Conservation (phyloP, 1,284 basidiomycete genomes). For the Tylopilus sp. region DNA sequence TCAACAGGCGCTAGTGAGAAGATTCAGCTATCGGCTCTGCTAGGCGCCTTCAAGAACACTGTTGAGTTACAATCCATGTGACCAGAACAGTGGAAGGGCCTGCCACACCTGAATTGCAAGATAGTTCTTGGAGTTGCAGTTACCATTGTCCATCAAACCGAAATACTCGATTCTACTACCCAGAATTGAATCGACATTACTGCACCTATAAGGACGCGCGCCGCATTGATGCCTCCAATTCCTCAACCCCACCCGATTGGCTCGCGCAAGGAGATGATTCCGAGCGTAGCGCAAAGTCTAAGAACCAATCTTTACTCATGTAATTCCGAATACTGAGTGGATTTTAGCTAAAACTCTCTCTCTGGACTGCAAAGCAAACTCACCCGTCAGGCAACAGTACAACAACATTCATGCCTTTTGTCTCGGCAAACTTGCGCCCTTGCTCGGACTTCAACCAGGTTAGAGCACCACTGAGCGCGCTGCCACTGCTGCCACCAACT, state of each 20-base stretch:
- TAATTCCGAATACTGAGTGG: slow-evolving; percentile 81
- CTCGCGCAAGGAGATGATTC: slow-evolving; percentile 51
- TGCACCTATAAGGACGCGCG: slow-evolving; percentile 9
- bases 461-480: slow-evolving; percentile 75
- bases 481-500: slow-evolving; percentile 90
- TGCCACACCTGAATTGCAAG: not conserved
- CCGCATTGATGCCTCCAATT: slow-evolving; percentile 6
- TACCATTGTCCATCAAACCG: not conserved
- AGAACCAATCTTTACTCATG: slow-evolving; percentile 90
- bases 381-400: slow-evolving; percentile 88
- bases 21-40: slow-evolving; percentile 87
- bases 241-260: slow-evolving; percentile 8
- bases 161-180: not conserved
- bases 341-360: not conserved
- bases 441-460: slow-evolving; percentile 70
- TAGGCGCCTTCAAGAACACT: slow-evolving; percentile 92
- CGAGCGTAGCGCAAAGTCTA: slow-evolving; percentile 57
- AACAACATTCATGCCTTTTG: slow-evolving; percentile 82
- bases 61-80: slow-evolving; percentile 50
- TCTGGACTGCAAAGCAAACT: slow-evolving; percentile 25
- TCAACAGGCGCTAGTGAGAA: slow-evolving; percentile 94
- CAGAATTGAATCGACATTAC: not conserved
- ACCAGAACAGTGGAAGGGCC: not conserved
- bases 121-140: not conserved
- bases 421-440: slow-evolving; percentile 66